Conservation (phyloP, 805 yeast genomes). For the Cyberlindnera maclurae region DNA sequence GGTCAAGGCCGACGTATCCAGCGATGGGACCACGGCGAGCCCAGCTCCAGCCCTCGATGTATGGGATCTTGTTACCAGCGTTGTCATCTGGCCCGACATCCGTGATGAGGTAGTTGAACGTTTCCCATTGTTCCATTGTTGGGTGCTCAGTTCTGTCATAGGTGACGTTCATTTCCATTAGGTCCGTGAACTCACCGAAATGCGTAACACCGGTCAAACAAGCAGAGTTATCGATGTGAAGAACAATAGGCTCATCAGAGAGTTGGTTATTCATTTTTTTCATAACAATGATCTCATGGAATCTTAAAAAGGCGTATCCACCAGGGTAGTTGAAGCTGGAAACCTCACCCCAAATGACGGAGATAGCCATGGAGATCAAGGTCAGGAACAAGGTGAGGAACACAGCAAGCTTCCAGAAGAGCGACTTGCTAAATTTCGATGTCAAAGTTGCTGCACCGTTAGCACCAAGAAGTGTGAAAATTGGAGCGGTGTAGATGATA, state of each 20-base stretch:
- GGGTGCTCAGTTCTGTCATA: conserved; percentile 75
- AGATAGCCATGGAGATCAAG: conserved; percentile 30
- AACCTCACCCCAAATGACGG: conserved; percentile 47
- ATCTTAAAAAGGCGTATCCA: conserved; percentile 56
- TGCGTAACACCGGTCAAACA: conserved; percentile 84
- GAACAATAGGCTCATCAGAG: conserved; percentile 25
- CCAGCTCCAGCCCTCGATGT: conserved; percentile 35
- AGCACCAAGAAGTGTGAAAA: conserved; percentile 57
- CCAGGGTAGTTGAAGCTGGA: conserved; percentile 87
- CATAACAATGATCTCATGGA: conserved; percentile 38
- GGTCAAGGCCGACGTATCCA: conserved; percentile 36
- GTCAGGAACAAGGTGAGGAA: conserved; percentile 21
- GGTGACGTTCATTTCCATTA: conserved; percentile 23
- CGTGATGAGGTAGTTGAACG: conserved; percentile 45
- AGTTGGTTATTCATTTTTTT: conserved; percentile 5
- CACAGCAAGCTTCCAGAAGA: conserved; percentile 11
- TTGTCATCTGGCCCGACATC: conserved; percentile 6
- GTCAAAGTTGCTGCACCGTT: conserved; percentile 41
- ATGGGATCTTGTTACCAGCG: conserved; percentile 16
- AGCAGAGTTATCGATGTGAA: conserved; percentile 73
- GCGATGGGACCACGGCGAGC: conserved; percentile 29
- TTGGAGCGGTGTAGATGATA: conserved; percentile 68
- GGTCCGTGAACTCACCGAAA: conserved; percentile 53
- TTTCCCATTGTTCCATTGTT: conserved; percentile 32
- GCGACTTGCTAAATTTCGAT: conserved; percentile 13